Percentiles rank a stretch among this genome's conserved stretches.
These are phyloP conservation scores for Colletotrichum endophyticum DNA, from an alignment of 2,329 filamentous ascomycete species.

Conservation along the genomic window DNA sequence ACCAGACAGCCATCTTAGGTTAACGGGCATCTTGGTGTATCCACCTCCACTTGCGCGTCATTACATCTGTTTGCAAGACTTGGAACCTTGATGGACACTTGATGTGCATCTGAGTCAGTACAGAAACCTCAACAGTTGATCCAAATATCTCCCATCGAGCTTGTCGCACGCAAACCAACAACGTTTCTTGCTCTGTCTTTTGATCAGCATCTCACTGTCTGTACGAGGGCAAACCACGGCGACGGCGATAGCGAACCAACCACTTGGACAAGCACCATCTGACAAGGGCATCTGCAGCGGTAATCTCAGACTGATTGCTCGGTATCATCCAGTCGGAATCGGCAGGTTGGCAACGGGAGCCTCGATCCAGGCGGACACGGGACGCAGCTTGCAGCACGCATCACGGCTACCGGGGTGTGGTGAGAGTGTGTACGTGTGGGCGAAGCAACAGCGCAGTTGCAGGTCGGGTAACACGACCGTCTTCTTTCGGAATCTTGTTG, in stretches of 20 bases:
- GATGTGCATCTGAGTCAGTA: slow-evolving; percentile 7
- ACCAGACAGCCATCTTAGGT: not conserved
- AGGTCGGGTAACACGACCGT: slow-evolving; percentile 1
- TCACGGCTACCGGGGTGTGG: not conserved
- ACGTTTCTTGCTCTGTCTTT: not conserved
- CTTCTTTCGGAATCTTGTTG: not conserved
- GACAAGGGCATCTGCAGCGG: not conserved
- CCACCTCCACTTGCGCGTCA: not conserved
- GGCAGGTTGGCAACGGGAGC: not conserved
- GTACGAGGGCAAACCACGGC: not conserved
- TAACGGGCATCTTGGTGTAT: not conserved
- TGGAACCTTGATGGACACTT: slow-evolving; percentile 14
- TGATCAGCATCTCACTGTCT: not conserved
- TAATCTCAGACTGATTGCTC: not conserved
- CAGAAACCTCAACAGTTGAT: not conserved
- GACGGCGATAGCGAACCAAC: not conserved
- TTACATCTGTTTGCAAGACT: slow-evolving; percentile 1
- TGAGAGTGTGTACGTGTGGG: not conserved
- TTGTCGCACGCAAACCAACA: not conserved
- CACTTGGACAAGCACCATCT: not conserved
- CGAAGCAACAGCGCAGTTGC: not conserved
- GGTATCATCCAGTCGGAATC: not conserved
- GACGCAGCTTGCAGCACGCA: not conserved
- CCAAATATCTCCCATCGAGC: slow-evolving; percentile 4
- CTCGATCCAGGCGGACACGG: not conserved